Conservation (phyloP, 2,329 filamentous ascomycete genomes). For the Verticillium dahliae region DNA sequence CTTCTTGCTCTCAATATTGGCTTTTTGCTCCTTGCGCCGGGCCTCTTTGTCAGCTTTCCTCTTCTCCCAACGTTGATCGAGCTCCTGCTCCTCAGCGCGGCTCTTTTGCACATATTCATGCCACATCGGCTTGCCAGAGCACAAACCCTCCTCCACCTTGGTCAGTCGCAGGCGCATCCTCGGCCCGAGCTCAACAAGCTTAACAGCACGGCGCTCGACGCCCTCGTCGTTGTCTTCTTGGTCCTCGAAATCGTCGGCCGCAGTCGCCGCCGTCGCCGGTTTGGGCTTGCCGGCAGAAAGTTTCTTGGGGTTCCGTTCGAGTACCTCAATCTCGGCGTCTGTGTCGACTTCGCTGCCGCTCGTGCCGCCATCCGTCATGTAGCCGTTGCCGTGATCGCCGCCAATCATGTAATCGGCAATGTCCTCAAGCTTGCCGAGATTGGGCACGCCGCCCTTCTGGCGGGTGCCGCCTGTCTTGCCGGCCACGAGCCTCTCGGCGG, state of each 20-base stretch:
- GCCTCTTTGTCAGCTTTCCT: constrained; percentile 74
- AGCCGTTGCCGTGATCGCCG: constrained; percentile 64
- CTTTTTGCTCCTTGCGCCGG: constrained; percentile 74
- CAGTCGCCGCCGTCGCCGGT: constrained; percentile 35
- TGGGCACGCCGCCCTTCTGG: constrained; percentile 70
- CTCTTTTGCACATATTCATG: constrained; percentile 90
- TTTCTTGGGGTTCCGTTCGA: constrained; percentile 55
- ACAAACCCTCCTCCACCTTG: constrained; percentile 94
- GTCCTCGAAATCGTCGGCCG: constrained; percentile 22
- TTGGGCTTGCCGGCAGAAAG: constrained; percentile 41
- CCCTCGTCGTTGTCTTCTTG: constrained; percentile 41
- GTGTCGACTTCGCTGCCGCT: constrained; percentile 91
- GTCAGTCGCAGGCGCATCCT: constrained; percentile 82
- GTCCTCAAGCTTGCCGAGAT: constrained; percentile 84
- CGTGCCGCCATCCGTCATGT: constrained; percentile 69
- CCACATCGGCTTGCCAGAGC: constrained; percentile 90
- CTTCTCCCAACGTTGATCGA: constrained; percentile 80
- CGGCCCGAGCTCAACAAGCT: constrained; percentile 86
- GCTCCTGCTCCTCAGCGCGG: constrained; percentile 64
- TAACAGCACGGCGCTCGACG: constrained; percentile 82
- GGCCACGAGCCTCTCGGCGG: constrained; percentile 71
- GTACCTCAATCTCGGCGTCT: constrained; percentile 90
- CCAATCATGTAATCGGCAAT: constrained; percentile 93
- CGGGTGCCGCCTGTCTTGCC: constrained; percentile 54
- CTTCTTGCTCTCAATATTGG: constrained; percentile 84